A percentile compares a stretch with the other conserved stretches of the same genome.
These are phyloP conservation scores for Sungouiella thailandica DNA, from an alignment of 805 yeast genomes.

Conservation along the genomic window DNA sequence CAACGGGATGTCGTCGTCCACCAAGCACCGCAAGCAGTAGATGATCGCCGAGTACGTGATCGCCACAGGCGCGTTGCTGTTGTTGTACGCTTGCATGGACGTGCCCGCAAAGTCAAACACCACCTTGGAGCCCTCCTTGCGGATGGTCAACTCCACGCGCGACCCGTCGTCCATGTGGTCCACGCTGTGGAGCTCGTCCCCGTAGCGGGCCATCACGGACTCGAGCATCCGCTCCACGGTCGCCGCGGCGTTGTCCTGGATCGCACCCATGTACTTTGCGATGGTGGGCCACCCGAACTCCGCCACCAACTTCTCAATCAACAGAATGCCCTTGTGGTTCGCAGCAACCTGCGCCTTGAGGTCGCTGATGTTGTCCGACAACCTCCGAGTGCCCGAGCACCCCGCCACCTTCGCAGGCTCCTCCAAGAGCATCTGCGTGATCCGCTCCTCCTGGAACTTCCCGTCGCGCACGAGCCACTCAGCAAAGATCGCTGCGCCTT, in stretches of 20 bases:
- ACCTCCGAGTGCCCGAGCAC: slow-evolving; percentile 82
- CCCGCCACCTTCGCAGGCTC: slow-evolving; percentile 82
- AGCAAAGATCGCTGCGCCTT: slow-evolving; percentile 84
- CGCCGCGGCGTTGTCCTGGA: slow-evolving; percentile 16
- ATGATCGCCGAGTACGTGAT: slow-evolving; percentile 85
- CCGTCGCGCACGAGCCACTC: slow-evolving; percentile 69
- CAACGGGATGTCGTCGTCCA: slow-evolving; percentile 82
- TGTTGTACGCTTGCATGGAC: slow-evolving; percentile 82
- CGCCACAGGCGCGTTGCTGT: slow-evolving; percentile 89
- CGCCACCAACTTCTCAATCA: slow-evolving; percentile 12
- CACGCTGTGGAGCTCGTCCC: slow-evolving; percentile 11
- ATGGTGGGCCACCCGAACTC: slow-evolving; percentile 16
- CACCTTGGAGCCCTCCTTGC: slow-evolving; percentile 51
- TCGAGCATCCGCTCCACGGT: slow-evolving; percentile 14
- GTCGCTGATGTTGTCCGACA: slow-evolving; percentile 75
- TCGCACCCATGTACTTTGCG: slow-evolving; percentile 14
- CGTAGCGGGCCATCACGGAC: slow-evolving; percentile 14
- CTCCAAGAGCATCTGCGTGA: slow-evolving; percentile 54
- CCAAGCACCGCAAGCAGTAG: slow-evolving; percentile 80
- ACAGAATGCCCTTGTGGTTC: slow-evolving; percentile 12
- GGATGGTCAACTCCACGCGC: slow-evolving; percentile 50
- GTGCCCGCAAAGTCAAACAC: slow-evolving; percentile 83
- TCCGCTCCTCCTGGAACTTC: slow-evolving; percentile 66
- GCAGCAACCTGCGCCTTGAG: slow-evolving; percentile 38
- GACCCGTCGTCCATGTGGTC: slow-evolving; percentile 85